A percentile compares a stretch with the other conserved stretches of the same genome.
These are phyloP conservation scores for Trichoderma oligosporum DNA, from an alignment of 2,329 filamentous ascomycete genomes.

Conservation along the genomic window DNA sequence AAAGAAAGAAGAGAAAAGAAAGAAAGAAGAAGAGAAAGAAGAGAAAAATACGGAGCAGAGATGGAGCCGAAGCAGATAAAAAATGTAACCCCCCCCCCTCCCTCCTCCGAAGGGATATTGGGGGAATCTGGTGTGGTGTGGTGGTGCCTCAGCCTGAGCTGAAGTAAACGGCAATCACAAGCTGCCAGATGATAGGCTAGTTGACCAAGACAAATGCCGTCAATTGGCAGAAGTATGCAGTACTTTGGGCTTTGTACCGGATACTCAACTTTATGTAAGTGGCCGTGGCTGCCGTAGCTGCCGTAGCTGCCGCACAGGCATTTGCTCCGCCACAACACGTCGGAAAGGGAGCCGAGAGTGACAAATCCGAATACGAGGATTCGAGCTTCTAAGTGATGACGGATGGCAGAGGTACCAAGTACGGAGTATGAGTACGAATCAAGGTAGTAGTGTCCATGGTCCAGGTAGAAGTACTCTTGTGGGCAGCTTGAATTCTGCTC, in stretches of 20 bases:
- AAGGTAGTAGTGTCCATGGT: too few species aligned
- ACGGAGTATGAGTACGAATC: too few species aligned
- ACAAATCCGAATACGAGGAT: slow-evolving; percentile 14
- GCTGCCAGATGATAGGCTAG: slow-evolving; percentile 2
- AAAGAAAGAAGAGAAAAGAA: background rate
- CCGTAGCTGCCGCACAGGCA: slow-evolving; percentile 17
- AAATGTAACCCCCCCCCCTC: background rate
- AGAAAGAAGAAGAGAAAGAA: background rate
- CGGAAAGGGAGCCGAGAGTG: slow-evolving; percentile 13
- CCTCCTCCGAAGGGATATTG: too few species aligned
- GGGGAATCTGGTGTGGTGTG: background rate
- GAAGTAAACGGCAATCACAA: background rate
- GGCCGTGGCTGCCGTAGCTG: slow-evolving; percentile 4
- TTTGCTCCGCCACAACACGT: slow-evolving; percentile 13
- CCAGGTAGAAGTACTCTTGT: too few species aligned
- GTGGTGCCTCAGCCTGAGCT: slow-evolving; percentile 15
- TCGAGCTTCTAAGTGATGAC: background rate
- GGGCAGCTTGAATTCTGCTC: too few species aligned
- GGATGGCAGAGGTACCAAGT: too few species aligned
- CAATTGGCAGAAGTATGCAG: background rate
- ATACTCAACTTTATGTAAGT: slow-evolving; percentile 12
- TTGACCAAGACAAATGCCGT: slow-evolving; percentile 1
- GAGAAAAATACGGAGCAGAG: background rate
- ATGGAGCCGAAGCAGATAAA: background rate
- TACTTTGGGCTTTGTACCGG: background rate